A percentile compares a stretch with the other conserved stretches of the same genome.
Evolutionary conservation across 371 early-diverging fungal genomes (phyloP).

Genomic region (Dentiscutata heterogama): DNA sequence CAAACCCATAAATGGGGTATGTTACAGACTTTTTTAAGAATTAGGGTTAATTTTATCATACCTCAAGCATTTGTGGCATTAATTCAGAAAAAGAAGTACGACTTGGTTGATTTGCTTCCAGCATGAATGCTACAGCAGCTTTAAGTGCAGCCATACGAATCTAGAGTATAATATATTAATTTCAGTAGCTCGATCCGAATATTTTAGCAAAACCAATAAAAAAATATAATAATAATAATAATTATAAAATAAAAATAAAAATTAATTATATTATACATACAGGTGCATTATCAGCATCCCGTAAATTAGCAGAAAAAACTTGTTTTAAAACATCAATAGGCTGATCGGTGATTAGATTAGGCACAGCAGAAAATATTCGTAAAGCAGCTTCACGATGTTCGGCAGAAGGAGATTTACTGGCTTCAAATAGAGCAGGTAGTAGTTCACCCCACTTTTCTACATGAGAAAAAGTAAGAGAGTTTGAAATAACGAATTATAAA

Average conservation of each 20-base stretch:
- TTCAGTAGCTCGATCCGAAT: not conserved
- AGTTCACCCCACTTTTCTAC: conserved; percentile 84
- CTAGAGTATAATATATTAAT: conserved; percentile 47
- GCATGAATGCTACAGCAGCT: conserved; percentile 85
- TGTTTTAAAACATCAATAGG: conserved; percentile 73
- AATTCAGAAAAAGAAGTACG: conserved; percentile 70
- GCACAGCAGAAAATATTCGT: conserved; percentile 87
- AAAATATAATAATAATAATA: not conserved
- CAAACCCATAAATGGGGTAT: not conserved
- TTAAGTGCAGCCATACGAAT: conserved; percentile 90
- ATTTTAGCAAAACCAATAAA: not conserved
- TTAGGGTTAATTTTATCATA: conserved; percentile 47
- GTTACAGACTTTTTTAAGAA: not conserved
- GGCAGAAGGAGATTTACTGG: conserved; percentile 77
- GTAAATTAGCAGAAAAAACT: conserved; percentile 79
- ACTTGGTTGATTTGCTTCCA: conserved; percentile 70
- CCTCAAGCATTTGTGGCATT: conserved; percentile 86
- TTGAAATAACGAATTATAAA: conserved; percentile 20
- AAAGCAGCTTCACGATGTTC: conserved; percentile 89
- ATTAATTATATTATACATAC: conserved; percentile 4
- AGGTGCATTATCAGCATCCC: conserved; percentile 57
- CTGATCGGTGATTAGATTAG: conserved; percentile 78
- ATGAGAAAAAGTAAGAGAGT: conserved; percentile 19
- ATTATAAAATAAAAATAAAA: not conserved
- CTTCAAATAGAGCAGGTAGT: conserved; percentile 81